Conservation (phyloP, 768 basidiomycete species). For the Mycena leptocephala region DNA sequence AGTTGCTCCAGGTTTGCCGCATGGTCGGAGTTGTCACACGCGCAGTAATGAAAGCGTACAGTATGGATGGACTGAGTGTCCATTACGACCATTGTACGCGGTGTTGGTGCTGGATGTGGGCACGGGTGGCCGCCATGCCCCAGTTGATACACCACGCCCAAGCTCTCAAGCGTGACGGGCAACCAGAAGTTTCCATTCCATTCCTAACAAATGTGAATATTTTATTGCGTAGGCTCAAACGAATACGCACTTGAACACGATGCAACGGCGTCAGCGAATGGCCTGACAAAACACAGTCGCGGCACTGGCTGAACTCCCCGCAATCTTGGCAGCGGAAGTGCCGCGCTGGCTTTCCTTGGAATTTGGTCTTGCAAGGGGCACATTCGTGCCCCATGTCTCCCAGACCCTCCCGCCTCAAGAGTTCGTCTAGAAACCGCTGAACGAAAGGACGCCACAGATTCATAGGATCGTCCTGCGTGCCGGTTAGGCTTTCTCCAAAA, state of each 20-base stretch:
- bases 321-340: not conserved
- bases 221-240: not conserved
- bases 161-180: not conserved
- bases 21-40: not conserved
- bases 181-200: slow-evolving; percentile 15
- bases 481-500: not conserved
- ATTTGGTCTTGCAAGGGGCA: not conserved
- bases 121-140: slow-evolving; percentile 2
- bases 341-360: no score
- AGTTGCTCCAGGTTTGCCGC: slow-evolving; percentile 1
- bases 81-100: slow-evolving; percentile 2
- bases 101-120: not conserved
- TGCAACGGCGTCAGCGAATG: slow-evolving; percentile 2
- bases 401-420: not conserved
- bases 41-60: slow-evolving; percentile 13
- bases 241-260: not conserved
- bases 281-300: not conserved
- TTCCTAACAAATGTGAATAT: not conserved
- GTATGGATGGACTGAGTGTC: slow-evolving; percentile 6
- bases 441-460: not conserved
- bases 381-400: not conserved
- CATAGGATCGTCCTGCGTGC: not conserved
- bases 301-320: not conserved
- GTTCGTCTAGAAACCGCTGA: not conserved
- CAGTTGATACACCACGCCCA: slow-evolving; percentile 11